Conservation (phyloP, 495 filamentous ascomycete species). For the Penicillium paxilli region DNA sequence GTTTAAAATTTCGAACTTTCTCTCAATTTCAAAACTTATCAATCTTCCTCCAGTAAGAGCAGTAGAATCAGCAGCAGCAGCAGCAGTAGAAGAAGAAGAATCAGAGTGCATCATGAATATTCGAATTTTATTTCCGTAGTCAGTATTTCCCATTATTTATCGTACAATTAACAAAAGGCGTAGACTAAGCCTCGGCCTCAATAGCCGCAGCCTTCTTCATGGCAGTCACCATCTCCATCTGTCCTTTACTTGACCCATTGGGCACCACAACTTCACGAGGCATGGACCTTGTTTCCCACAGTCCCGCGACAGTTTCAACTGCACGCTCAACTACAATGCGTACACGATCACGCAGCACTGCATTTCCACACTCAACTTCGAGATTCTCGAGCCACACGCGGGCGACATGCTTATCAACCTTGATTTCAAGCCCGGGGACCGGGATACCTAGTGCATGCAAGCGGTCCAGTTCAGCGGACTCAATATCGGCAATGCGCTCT, state of each 20-base stretch:
- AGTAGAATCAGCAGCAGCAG: too few relatives aligned
- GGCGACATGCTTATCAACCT: constrained; percentile 83
- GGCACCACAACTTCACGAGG: constrained; percentile 16
- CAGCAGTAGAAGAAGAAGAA: too few relatives aligned
- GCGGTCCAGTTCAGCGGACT: constrained; percentile 61
- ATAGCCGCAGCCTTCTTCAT: constrained; percentile 23
- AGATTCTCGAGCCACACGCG: constrained; percentile 88
- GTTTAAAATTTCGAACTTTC: too few relatives aligned
- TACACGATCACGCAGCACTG: constrained; percentile 74
- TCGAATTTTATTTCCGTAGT: neutral
- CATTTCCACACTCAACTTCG: constrained; percentile 80
- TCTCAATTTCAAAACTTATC: too few relatives aligned
- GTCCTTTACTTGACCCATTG: constrained; percentile 18
- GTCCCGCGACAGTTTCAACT: constrained; percentile 82
- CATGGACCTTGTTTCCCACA: constrained; percentile 53
- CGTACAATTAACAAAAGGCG: constrained; percentile 16
- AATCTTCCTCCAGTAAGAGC: too few relatives aligned
- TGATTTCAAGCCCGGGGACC: constrained; percentile 84
- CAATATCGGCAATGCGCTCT: constrained; percentile 53
- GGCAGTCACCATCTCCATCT: constrained; percentile 12
- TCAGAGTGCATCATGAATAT: neutral
- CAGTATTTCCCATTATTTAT: constrained; percentile 14
- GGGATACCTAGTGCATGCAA: constrained; percentile 81
- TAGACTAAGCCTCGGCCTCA: constrained; percentile 26
- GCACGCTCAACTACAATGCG: constrained; percentile 87